phyloP scores from a whole-genome alignment of 192 early-diverging fungal genomes.

The Backusella sp. region DNA sequence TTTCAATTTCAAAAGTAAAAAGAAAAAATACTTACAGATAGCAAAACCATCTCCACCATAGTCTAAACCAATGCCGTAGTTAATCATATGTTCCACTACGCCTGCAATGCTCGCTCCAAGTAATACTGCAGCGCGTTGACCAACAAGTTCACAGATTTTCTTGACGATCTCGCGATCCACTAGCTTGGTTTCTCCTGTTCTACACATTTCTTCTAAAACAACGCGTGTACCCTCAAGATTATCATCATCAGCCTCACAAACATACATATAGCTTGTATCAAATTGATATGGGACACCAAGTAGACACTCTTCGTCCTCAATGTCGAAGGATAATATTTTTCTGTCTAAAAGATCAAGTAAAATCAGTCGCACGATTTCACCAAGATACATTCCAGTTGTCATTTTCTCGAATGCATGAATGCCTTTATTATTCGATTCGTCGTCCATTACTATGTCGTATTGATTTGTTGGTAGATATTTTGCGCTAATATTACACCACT shows the following conservation, averaged over 20 bases:
- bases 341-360: constrained; percentile 75
- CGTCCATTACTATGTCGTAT: constrained; percentile 81
- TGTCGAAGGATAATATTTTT: constrained; percentile 56
- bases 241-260: constrained; percentile 69
- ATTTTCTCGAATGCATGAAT: constrained; percentile 90
- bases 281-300: constrained; percentile 71
- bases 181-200: constrained; percentile 62
- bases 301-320: constrained; percentile 36
- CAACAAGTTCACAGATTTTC: constrained; percentile 71
- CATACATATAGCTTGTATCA: constrained; percentile 70
- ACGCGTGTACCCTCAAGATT: constrained; percentile 59
- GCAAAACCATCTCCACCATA: constrained; percentile 28
- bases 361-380: constrained; percentile 79
- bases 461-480: constrained; percentile 72
- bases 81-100: constrained; percentile 38
- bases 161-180: constrained; percentile 79
- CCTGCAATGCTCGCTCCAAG: constrained; percentile 63
- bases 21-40: constrained; percentile 34
- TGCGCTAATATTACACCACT: constrained; percentile 89
- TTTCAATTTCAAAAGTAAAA: not conserved
- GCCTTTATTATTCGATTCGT: constrained; percentile 74
- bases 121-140: constrained; percentile 71
- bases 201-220: constrained; percentile 71
- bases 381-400: constrained; percentile 91
- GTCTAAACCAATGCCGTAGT: constrained; percentile 25